phyloP scores from a whole-genome alignment of 2,329 filamentous ascomycete species.

The Claviceps maximensis region DNA sequence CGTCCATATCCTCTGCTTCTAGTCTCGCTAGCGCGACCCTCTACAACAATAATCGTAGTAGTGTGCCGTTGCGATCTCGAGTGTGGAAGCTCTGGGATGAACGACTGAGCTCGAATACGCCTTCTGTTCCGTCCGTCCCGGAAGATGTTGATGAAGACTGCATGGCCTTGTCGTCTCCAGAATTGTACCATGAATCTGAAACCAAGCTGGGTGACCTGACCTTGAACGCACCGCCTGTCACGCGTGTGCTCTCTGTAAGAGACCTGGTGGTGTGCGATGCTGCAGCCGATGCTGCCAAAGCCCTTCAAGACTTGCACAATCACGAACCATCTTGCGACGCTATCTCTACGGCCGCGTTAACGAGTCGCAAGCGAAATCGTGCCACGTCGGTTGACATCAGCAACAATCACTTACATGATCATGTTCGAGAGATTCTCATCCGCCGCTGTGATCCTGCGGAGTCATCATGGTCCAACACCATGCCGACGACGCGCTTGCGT shows the following conservation, averaged over 20 bases:
- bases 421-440: slow-evolving; percentile 49
- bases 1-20: slow-evolving; percentile 51
- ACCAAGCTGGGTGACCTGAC: slow-evolving; percentile 38
- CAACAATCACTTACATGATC: slow-evolving; percentile 50
- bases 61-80: slow-evolving; percentile 51
- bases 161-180: slow-evolving; percentile 41
- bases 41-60: slow-evolving; percentile 26
- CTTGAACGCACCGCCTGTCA: slow-evolving; percentile 32
- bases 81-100: slow-evolving; percentile 45
- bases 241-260: slow-evolving; percentile 34
- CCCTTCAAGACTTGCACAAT: slow-evolving; percentile 48
- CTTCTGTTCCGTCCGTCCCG: slow-evolving; percentile 42
- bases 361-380: slow-evolving; percentile 45
- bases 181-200: slow-evolving; percentile 40
- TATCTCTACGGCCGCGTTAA: slow-evolving; percentile 19
- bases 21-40: slow-evolving; percentile 46
- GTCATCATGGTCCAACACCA: slow-evolving; percentile 22
- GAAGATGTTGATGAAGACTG: slow-evolving; percentile 40
- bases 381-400: slow-evolving; percentile 48
- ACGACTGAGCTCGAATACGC: slow-evolving; percentile 34
- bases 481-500: slow-evolving; percentile 22
- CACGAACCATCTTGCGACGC: slow-evolving; percentile 28
- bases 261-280: slow-evolving; percentile 25
- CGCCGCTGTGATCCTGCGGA: slow-evolving; percentile 17
- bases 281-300: slow-evolving; percentile 41